Percentiles rank a stretch among this genome's conserved stretches.
Evolutionary conservation across 176 grass and related monocot species (phyloP).

Genomic region (Paspalum vaginatum): DNA sequence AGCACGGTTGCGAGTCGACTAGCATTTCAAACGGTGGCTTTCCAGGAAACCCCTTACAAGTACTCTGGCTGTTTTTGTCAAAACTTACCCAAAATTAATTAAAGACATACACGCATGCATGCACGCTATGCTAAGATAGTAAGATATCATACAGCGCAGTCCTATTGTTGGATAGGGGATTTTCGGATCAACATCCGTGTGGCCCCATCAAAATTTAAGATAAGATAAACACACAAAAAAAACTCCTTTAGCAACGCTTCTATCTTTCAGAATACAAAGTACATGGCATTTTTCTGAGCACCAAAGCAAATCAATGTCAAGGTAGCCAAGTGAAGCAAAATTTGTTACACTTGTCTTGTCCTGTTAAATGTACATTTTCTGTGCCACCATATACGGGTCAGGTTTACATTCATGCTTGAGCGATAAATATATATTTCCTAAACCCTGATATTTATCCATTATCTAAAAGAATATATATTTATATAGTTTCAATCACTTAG

Average conservation of each 20-base stretch:
- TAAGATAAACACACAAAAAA: no score
- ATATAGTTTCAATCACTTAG: no score
- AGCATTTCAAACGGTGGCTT: background rate
- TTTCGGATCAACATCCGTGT: no score
- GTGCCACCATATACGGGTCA: no score
- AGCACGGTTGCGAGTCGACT: background rate
- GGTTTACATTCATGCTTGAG: no score
- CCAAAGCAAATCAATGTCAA: constrained; percentile 5
- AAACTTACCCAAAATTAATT: background rate
- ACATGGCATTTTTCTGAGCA: background rate
- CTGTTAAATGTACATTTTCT: background rate
- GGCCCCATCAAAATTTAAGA: no score
- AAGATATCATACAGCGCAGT: background rate
- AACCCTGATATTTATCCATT: no score
- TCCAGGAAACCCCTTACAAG: background rate
- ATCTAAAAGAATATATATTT: no score
- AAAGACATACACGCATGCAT: background rate
- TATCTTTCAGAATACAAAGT: background rate
- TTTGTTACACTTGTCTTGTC: background rate
- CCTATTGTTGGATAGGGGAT: background rate
- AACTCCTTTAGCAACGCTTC: background rate
- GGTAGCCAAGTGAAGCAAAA: background rate
- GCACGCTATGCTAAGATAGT: background rate
- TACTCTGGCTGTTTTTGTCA: background rate
- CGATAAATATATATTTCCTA: no score